These are phyloP conservation scores for Meyerozyma carpophila DNA, from an alignment of 1,139 yeast genomes.

Conservation along the genomic window DNA sequence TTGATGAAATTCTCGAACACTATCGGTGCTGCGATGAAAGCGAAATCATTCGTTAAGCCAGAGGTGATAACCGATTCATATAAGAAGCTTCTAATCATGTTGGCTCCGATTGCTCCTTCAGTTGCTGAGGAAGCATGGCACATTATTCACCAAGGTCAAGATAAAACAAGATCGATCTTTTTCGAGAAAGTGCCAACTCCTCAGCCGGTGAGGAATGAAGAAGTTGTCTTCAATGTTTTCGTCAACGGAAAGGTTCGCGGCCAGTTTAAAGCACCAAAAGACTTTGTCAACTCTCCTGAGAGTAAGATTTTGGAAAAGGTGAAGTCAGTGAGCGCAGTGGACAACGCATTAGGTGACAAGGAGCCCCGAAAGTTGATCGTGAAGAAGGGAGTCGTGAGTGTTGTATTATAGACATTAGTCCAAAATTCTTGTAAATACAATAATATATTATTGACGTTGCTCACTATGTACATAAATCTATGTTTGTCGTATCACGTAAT, in stretches of 20 bases:
- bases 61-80: slow-evolving; percentile 35
- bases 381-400: slow-evolving; percentile 25
- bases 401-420: slow-evolving; percentile 9
- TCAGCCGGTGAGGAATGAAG: slow-evolving; percentile 30
- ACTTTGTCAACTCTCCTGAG: slow-evolving; percentile 25
- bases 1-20: slow-evolving; percentile 78
- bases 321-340: slow-evolving; percentile 4
- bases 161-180: slow-evolving; percentile 51
- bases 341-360: background rate
- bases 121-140: slow-evolving; percentile 84
- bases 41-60: slow-evolving; percentile 17
- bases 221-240: slow-evolving; percentile 45
- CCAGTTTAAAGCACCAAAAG: slow-evolving; percentile 31
- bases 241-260: slow-evolving; percentile 67
- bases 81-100: slow-evolving; percentile 48
- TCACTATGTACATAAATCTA: slow-evolving; percentile 5
- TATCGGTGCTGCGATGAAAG: slow-evolving; percentile 35
- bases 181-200: slow-evolving; percentile 47
- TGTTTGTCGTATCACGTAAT: slow-evolving; percentile 1
- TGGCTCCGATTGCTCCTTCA: slow-evolving; percentile 77
- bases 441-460: slow-evolving; percentile 4
- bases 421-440: slow-evolving; percentile 4
- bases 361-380: slow-evolving; percentile 17
- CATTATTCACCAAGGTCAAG: slow-evolving; percentile 24
- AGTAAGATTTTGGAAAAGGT: slow-evolving; percentile 13